Base-by-base conservation (phyloP, 495 filamentous ascomycete species). In the Chaetomium tenue region DNA sequence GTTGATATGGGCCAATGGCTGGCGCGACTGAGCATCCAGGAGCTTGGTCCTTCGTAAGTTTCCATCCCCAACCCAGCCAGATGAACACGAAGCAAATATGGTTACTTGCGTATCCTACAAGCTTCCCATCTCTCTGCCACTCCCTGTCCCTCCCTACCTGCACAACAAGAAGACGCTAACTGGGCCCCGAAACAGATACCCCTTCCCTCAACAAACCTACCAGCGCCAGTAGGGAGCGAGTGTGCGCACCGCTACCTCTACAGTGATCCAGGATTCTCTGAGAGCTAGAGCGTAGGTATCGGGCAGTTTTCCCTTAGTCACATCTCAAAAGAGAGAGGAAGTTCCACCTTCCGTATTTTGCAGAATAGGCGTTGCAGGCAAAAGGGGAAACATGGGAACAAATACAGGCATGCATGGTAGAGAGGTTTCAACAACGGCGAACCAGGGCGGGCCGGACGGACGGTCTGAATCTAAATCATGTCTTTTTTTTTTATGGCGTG, bases 1-100 rank as follows among this genome's bases (percentile, higher is more conserved):
- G 78, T 98, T 54, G 88, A 97, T 72, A 88, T 93, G 82, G 94
- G 95, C 54, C 91, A 96, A 75, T 98, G 94, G 94, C 85, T 98
- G 61, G 95, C 95, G 11, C 87, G 85, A 63, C 82, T 93, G 71
- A 91, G 91, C 81, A 94, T 98, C 76, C 85, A 90, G 81, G 94
- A 98, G 76, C 79, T 96, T 66, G 94, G 94, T 70, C 92, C 94
- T 79, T 94, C 92, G 91, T 98, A 90, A 81, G 89, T 86, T 54
- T 28, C 39, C 5, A 39, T 28, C 22, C 1, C 23, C 51, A 50
- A 23, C 18, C 44, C n/a, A 16, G 15, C 44, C 20, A 25, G 12
- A 5, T 25, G 6, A 1, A 23, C 22, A 25, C 23, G 20, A 23
- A 50, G 47, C 47, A 50, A 50, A 52, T 47, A 47, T 22, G 44